Base-by-base conservation (phyloP, 2,329 filamentous ascomycete genomes). In the Xylaria sp. region DNA sequence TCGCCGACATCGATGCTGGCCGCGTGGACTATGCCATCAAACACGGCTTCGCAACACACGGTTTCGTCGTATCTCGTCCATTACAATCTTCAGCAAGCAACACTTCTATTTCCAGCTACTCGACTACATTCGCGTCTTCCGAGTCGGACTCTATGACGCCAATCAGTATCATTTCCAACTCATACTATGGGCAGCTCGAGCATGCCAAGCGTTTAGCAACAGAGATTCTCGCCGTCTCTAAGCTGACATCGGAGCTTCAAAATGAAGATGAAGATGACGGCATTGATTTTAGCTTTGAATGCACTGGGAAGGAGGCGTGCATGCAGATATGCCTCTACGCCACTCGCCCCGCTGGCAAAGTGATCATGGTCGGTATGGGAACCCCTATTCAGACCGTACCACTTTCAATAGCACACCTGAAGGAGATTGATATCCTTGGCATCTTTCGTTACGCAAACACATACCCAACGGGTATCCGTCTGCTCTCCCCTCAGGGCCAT, bases 311-410 rank as follows among this genome's bases (percentile, higher is more conserved):
- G 70, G 91, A 92, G 71, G 85, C 87, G 0, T 93, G 91, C 78
- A 90, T 93, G 81, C 91, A 93, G 77, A 91, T 90, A 1, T 87
- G 89, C n/a, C 88, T 94, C 23, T 94, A 91, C 73, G 90, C 90
- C 2, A 90, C 91, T 10, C 86, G 86, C 67, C 85, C 91, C 0
- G 92, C 92, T 32, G 92, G 92, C 20, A 91, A 90, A 75, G 85
- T 94, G 59, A 86, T 94, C 77, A 89, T 94, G 81, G 91, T 94
- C 15, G 92, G 92, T 57, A 94, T 94, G 92, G 92, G 92, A 57
- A 92, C 89, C 2, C 91, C 92, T 0, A 87, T 93, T 51, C 91
- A 94, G 79, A 94, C 90, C 0, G 84, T 94, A 8, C 91, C 91
- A 0, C 82, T 94, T 63, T 92, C 89, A 2, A 90, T 90, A 5